A percentile compares a stretch with the other conserved stretches of the same genome.
Evolutionary conservation across 768 basidiomycete species (phyloP).

Genomic region (Russula virescens): DNA sequence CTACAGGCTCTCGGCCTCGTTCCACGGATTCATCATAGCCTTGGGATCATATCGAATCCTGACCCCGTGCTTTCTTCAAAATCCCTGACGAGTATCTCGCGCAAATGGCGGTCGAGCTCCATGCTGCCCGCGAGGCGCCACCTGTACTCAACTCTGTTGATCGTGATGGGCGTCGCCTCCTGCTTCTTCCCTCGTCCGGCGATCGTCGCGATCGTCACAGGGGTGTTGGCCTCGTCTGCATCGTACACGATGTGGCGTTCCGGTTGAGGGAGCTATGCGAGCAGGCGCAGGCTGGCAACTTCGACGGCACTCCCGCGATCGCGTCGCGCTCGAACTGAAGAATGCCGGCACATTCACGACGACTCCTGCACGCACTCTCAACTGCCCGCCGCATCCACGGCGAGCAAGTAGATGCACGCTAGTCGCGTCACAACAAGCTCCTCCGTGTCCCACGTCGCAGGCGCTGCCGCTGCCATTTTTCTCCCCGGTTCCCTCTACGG

Average conservation of each 20-base stretch:
- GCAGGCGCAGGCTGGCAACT: constrained; percentile 76
- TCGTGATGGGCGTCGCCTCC: constrained; percentile 64
- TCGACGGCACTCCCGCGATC: constrained; percentile 87
- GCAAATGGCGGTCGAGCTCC: constrained; percentile 77
- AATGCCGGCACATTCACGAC: constrained; percentile 88
- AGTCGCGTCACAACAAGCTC: constrained; percentile 95
- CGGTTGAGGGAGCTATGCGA: constrained; percentile 70
- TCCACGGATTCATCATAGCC: constrained; percentile 91
- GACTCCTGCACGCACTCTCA: constrained; percentile 76
- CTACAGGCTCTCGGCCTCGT: constrained; percentile 90
- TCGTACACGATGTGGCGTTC: constrained; percentile 93
- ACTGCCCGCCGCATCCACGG: constrained; percentile 54
- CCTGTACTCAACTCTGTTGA: constrained; percentile 82
- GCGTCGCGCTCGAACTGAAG: constrained; percentile 90
- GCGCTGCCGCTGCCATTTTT: neutral
- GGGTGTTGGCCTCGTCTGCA: constrained; percentile 78
- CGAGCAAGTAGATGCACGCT: constrained; percentile 82
- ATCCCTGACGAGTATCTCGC: constrained; percentile 69
- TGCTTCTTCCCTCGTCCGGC: constrained; percentile 41
- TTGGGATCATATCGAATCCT: constrained; percentile 68
- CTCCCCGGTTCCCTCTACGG: constrained; percentile 42
- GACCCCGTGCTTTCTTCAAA: constrained; percentile 70
- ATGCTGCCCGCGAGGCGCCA: constrained; percentile 72
- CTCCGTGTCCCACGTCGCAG: constrained; percentile 68
- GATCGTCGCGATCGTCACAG: constrained; percentile 74